Conservation (phyloP, 257 asterid species). For the Osmanthus fragrans region DNA sequence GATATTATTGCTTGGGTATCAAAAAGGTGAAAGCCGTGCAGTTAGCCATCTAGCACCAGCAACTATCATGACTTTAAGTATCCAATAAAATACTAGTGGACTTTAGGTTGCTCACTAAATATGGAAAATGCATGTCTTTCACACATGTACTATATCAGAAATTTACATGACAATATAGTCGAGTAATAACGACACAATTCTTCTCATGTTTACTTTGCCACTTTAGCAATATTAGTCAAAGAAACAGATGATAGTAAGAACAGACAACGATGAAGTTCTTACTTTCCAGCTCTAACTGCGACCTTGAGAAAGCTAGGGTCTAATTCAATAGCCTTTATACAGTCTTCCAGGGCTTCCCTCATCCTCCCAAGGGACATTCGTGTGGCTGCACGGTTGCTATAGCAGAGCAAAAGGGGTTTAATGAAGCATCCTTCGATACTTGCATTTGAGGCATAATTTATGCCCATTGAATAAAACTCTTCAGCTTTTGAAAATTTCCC, state of each 20-base stretch:
- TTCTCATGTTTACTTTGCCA: not conserved
- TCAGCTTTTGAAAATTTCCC: conserved; percentile 76
- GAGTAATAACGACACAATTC: not conserved
- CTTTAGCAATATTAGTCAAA: not conserved
- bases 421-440: conserved; percentile 36
- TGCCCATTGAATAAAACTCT: conserved; percentile 76
- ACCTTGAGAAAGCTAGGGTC: conserved; percentile 77
- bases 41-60: not conserved
- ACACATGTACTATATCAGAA: not conserved
- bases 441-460: conserved; percentile 42
- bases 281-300: conserved; percentile 86
- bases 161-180: conserved; percentile 3
- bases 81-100: not conserved
- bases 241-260: conserved; percentile 11
- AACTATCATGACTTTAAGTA: not conserved
- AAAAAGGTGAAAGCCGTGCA: not conserved
- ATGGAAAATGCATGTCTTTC: not conserved
- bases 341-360: conserved; percentile 88
- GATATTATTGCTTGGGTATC: not conserved
- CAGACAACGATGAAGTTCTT: conserved; percentile 31
- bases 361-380: conserved; percentile 84
- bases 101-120: not conserved
- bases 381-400: conserved; percentile 97
- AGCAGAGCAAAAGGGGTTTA: conserved; percentile 73
- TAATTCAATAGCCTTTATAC: conserved; percentile 66